Base-by-base conservation (phyloP, 2,329 filamentous ascomycete species). In the Colletotrichum lupini region DNA sequence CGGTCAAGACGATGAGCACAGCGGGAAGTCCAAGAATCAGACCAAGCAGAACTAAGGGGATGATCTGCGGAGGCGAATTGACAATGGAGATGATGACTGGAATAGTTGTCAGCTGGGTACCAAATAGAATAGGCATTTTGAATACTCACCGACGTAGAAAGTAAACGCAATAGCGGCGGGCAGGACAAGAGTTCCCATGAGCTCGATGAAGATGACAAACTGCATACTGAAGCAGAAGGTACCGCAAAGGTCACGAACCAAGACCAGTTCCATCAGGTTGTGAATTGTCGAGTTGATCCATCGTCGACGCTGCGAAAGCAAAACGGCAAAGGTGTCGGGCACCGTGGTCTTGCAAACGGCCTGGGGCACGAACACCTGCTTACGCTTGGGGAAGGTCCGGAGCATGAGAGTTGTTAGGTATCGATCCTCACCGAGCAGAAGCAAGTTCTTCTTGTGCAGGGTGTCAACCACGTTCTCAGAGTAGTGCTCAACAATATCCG, bases 161-260 rank as follows among this genome's bases (percentile, higher is more conserved):
- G 97, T 99, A 82, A 99, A 99, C 4, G 94, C 93, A 81, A 99
- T 98, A 77, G 97, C 97, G 59, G 97, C 97, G 2, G 97, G 97
- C 26, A 99, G 88, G 12, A 99, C 97, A 67, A 99, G 87, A 1
- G 97, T 99, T 78, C 97, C 97, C 68, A 98, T 90, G 68, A 99
- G 88, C 84, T 99, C 97, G 80, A 99, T 94, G 81, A 95, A 97
- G 75, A 99, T 93, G 76, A 99, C 93, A 81, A 99, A 99, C 84
- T 99, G 97, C 97, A 99, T 99, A 83, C 95, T 98, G 88, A 99
- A 99, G 87, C 97, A 99, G 87, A 99, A 99, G 3, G 97, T 99
- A 76, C 97, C 97, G 81, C 97, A 99, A 19, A 99, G 90, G 86
- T 99, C 97, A 76, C 95, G 92, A 57, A 99, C 97, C 42, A 99